Percentiles rank a stretch among this genome's conserved stretches.
Conservation (phyloP, 108 stramenopile species). For the Stephanodiscus triporus region DNA sequence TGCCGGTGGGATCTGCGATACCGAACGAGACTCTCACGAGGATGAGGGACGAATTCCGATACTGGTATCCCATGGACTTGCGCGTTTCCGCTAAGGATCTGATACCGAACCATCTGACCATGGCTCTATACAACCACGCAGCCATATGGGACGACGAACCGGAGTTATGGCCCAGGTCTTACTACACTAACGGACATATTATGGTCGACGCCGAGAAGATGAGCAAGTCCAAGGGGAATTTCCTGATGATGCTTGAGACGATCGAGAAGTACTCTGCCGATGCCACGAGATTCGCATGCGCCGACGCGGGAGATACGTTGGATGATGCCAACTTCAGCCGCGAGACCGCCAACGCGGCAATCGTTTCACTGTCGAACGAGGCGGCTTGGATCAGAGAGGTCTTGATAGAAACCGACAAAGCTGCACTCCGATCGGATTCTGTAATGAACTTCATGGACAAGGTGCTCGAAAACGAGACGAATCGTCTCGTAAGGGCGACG, state of each 20-base stretch:
- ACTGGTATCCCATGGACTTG: conserved; percentile 99
- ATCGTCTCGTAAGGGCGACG: conserved; percentile 73
- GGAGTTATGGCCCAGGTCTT: conserved; percentile 90
- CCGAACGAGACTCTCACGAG: conserved; percentile 70
- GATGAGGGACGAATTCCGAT: conserved; percentile 90
- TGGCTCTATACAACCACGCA: conserved; percentile 98
- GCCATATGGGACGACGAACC: conserved; percentile 96
- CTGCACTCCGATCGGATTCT: conserved; percentile 52
- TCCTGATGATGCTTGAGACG: conserved; percentile 95
- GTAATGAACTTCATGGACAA: conserved; percentile 84
- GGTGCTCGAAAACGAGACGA: conserved; percentile 92
- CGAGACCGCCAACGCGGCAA: conserved; percentile 89
- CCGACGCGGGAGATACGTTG: conserved; percentile 96
- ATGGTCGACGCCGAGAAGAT: conserved; percentile 97
- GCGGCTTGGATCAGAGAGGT: conserved; percentile 84
- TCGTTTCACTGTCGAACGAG: conserved; percentile 89
- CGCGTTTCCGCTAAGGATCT: conserved; percentile 97
- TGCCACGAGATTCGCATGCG: conserved; percentile 93
- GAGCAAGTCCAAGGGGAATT: conserved; percentile 98
- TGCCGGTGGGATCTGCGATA: conserved; percentile 78
- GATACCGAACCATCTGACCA: conserved; percentile 98
- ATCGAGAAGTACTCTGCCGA: conserved; percentile 86
- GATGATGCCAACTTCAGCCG: conserved; percentile 99
- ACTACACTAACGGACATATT: conserved; percentile 96
- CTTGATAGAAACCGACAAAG: conserved; percentile 49